Conservation (phyloP, 2,329 filamentous ascomycete genomes). For the Orbilia blumenaviensis region DNA sequence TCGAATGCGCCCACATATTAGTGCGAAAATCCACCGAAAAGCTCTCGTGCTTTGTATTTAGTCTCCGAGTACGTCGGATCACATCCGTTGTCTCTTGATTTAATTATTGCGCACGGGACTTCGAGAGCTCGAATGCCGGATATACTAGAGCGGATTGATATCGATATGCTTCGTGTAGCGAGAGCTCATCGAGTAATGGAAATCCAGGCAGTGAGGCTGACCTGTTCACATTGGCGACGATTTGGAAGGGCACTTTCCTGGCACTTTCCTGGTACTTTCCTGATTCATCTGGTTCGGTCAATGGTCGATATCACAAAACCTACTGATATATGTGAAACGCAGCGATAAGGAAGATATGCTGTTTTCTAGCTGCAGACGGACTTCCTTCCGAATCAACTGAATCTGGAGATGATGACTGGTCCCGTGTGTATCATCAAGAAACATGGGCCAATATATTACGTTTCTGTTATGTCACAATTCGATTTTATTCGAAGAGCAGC, state of each 20-base stretch:
- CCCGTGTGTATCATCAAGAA: slow-evolving; percentile 17
- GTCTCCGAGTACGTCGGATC: slow-evolving; percentile 10
- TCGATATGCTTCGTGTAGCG: not conserved
- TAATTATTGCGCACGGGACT: not conserved
- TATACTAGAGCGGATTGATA: not conserved
- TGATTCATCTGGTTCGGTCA: not conserved
- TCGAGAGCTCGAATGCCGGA: not conserved
- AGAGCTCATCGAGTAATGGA: slow-evolving; percentile 20
- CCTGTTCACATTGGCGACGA: not conserved
- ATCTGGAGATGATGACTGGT: slow-evolving; percentile 6
- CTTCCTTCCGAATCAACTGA: slow-evolving; percentile 10
- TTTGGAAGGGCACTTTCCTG: no score
- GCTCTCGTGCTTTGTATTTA: not conserved
- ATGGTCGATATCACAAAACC: not conserved
- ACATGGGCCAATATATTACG: slow-evolving; percentile 27
- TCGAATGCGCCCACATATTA: slow-evolving; percentile 9
- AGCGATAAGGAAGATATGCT: not conserved
- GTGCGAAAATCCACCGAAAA: slow-evolving; percentile 21
- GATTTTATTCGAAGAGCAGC: not conserved
- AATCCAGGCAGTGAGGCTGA: not conserved
- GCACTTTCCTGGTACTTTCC: no score
- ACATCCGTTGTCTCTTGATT: not conserved
- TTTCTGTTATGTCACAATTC: slow-evolving; percentile 54
- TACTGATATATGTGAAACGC: not conserved
- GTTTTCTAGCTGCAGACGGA: slow-evolving; percentile 40